phyloP scores from a whole-genome alignment of 2,329 filamentous ascomycete genomes.

The Penicillium expansum region DNA sequence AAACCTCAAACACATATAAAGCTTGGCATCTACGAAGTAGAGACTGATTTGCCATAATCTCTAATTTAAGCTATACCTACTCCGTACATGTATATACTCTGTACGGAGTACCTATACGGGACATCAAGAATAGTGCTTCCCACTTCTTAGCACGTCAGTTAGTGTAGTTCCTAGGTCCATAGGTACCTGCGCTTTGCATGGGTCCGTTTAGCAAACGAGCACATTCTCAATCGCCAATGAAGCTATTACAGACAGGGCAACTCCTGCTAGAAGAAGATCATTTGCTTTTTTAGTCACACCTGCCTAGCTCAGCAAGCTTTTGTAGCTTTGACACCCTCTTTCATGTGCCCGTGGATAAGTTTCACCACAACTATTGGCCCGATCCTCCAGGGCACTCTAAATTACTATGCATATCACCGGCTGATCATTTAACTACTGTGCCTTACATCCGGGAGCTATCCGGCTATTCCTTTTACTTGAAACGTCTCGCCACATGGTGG shows the following conservation, averaged over 20 bases:
- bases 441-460: background rate
- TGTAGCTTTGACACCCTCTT: background rate
- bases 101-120: too few species aligned
- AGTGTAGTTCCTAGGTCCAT: background rate
- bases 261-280: background rate
- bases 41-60: background rate
- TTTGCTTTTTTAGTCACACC: background rate
- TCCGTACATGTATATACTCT: background rate
- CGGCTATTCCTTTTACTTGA: background rate
- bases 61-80: background rate
- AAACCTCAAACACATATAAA: background rate
- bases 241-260: background rate
- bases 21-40: background rate
- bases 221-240: background rate
- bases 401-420: background rate
- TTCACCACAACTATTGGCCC: background rate
- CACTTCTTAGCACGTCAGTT: too few species aligned
- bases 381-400: background rate
- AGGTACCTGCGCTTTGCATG: background rate
- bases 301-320: background rate
- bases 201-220: too few species aligned
- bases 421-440: background rate
- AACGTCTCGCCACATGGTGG: background rate
- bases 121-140: too few species aligned
- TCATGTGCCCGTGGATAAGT: background rate